These are phyloP conservation scores for Gossypium gossypioides DNA, from an alignment of 441 rosid species.

Conservation along the genomic window DNA sequence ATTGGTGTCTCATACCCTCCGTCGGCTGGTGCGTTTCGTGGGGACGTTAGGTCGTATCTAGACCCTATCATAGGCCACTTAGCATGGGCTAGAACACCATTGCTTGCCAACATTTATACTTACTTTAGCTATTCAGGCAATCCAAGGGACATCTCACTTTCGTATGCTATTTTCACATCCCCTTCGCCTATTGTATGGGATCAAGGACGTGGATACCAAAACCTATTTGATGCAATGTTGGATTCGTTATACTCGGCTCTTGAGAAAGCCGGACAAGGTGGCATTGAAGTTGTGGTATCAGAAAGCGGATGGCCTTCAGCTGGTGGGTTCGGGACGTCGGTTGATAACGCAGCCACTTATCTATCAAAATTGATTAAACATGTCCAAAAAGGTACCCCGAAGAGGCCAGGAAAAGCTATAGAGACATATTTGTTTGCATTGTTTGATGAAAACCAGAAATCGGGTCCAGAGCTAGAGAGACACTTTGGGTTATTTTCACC, in stretches of 20 bases:
- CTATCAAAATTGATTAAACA: conserved; percentile 31
- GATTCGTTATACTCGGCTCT: conserved; percentile 38
- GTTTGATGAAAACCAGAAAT: conserved; percentile 53
- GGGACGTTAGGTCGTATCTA: conserved; percentile 26
- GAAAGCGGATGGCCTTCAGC: conserved; percentile 65
- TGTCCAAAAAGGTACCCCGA: conserved; percentile 41
- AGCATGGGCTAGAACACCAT: conserved; percentile 21
- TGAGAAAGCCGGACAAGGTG: conserved; percentile 27
- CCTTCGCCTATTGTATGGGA: conserved; percentile 35
- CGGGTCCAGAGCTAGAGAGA: conserved; percentile 32
- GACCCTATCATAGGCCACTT: conserved; percentile 35
- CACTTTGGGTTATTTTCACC: conserved; percentile 48
- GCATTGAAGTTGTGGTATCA: conserved; percentile 38
- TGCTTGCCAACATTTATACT: conserved; percentile 43
- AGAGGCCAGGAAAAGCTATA: conserved; percentile 40
- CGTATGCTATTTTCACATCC: conserved; percentile 39
- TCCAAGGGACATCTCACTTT: conserved; percentile 34
- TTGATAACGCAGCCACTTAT: conserved; percentile 34
- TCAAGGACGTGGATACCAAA: conserved; percentile 31
- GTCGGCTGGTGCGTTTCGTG: conserved; percentile 39
- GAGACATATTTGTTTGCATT: conserved; percentile 49
- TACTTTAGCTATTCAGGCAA: conserved; percentile 38
- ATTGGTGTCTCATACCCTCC: conserved; percentile 50
- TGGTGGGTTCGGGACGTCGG: conserved; percentile 26
- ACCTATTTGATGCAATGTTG: conserved; percentile 51